phyloP scores from a whole-genome alignment of 306 rosid species.

The Inga leiocalycina region DNA sequence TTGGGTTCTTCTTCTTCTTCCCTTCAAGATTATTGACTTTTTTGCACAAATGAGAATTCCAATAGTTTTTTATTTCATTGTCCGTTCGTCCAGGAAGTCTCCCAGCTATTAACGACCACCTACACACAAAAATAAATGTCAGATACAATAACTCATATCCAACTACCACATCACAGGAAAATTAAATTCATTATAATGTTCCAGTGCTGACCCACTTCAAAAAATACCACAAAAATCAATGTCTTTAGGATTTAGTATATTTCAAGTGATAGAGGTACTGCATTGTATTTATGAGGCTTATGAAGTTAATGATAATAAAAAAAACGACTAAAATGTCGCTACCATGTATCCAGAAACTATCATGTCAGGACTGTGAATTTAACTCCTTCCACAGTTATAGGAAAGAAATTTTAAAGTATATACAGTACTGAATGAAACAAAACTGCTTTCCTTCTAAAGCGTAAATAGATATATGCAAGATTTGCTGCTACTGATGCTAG shows the following conservation, averaged over 20 bases:
- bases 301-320: neutral
- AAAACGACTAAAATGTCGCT: neutral
- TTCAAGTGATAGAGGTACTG: neutral
- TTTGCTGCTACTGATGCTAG: neutral
- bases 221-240: neutral
- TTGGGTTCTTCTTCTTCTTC: slow-evolving; percentile 29
- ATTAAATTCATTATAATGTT: neutral
- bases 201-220: neutral
- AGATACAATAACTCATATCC: neutral
- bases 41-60: slow-evolving; percentile 82
- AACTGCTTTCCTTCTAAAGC: neutral
- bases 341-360: neutral
- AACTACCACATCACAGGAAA: neutral
- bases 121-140: slow-evolving; percentile 19
- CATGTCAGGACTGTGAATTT: neutral
- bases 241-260: neutral
- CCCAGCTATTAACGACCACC: slow-evolving; percentile 82
- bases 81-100: slow-evolving; percentile 77
- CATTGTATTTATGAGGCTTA: neutral
- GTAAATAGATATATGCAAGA: neutral
- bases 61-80: slow-evolving; percentile 70
- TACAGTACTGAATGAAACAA: neutral
- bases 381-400: neutral
- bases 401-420: neutral
- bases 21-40: slow-evolving; percentile 36